Conservation (phyloP, 2,329 filamentous ascomycete species). For the Aspergillus sp. region DNA sequence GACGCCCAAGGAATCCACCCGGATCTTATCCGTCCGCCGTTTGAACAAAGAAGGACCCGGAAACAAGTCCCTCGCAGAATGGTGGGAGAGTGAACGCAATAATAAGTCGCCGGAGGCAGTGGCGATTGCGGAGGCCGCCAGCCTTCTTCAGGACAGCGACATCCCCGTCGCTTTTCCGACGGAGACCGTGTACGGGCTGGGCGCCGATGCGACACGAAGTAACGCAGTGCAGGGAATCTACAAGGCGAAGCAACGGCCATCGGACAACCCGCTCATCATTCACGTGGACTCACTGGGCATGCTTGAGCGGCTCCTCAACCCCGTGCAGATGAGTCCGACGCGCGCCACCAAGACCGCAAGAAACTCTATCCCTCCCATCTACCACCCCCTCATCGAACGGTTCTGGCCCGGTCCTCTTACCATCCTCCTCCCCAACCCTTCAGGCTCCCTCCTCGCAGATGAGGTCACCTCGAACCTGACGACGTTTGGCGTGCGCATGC, state of each 20-base stretch:
- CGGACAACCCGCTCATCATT: constrained; percentile 93
- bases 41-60: constrained; percentile 35
- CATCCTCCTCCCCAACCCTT: constrained; percentile 76
- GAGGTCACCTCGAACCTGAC: constrained; percentile 83
- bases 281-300: constrained; percentile 81
- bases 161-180: constrained; percentile 92
- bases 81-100: constrained; percentile 38
- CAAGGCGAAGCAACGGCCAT: constrained; percentile 80
- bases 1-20: constrained; percentile 24
- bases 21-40: constrained; percentile 37
- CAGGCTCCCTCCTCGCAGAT: constrained; percentile 69
- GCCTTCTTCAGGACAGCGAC: constrained; percentile 62
- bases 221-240: constrained; percentile 88
- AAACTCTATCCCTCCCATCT: constrained; percentile 65
- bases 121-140: constrained; percentile 63
- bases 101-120: constrained; percentile 45
- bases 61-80: constrained; percentile 33
- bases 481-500: constrained; percentile 90
- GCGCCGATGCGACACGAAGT: constrained; percentile 89
- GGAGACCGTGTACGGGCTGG: constrained; percentile 94
- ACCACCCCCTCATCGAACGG: constrained; percentile 69
- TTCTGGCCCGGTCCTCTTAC: constrained; percentile 98
- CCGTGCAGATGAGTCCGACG: constrained; percentile 24
- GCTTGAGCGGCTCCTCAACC: constrained; percentile 61
- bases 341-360: constrained; percentile 28